Evolutionary conservation across 805 yeast genomes (phyloP).

Genomic region (Jamesozyma jinghongensis): DNA sequence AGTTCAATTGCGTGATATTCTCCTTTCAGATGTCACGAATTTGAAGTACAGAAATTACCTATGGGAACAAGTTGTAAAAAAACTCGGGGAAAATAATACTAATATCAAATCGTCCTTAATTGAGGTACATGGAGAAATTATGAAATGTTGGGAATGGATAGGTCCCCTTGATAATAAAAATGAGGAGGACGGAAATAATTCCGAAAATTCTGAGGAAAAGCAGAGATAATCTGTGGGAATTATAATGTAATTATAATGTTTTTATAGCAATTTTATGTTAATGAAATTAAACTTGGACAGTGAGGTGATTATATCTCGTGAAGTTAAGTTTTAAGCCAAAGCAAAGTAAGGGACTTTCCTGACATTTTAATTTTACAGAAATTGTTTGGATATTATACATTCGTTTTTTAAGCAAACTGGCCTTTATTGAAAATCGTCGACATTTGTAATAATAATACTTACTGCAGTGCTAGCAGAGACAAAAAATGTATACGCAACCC

Average conservation of each 20-base stretch:
- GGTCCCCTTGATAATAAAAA: conserved; percentile 26
- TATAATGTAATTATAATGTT: neutral
- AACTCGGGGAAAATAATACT: conserved; percentile 51
- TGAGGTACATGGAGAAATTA: conserved; percentile 80
- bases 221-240: neutral
- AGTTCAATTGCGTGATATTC: conserved; percentile 62
- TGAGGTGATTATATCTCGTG: too few relatives aligned
- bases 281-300: too few relatives aligned
- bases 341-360: too few relatives aligned
- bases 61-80: conserved; percentile 50
- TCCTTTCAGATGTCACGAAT: conserved; percentile 32
- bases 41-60: conserved; percentile 33
- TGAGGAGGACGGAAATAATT: neutral
- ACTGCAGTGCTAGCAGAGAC: too few relatives aligned
- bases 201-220: neutral
- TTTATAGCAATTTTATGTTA: too few relatives aligned
- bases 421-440: too few relatives aligned
- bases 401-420: too few relatives aligned
- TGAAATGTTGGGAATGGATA: conserved; percentile 85
- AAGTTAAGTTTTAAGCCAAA: too few relatives aligned
- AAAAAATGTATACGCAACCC: too few relatives aligned
- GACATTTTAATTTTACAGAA: too few relatives aligned
- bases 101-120: conserved; percentile 52
- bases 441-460: too few relatives aligned
- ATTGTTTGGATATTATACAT: too few relatives aligned